These are phyloP conservation scores for Alternaria longipes DNA, from an alignment of 2,329 filamentous ascomycete species.

Conservation along the genomic window DNA sequence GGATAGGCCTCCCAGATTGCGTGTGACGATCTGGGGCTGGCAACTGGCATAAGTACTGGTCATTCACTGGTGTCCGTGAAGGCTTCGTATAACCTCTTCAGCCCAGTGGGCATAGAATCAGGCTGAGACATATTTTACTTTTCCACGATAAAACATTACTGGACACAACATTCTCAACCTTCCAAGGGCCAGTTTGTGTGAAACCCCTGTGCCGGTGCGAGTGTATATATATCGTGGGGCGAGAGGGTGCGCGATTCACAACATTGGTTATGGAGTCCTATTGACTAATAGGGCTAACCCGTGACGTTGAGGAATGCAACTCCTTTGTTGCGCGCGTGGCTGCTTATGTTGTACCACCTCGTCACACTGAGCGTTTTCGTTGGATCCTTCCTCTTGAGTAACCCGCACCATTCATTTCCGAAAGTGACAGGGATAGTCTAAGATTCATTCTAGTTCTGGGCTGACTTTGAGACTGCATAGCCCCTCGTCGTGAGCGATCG, in stretches of 20 bases:
- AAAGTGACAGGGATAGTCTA: not conserved
- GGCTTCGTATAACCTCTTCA: not conserved
- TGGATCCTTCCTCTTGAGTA: not conserved
- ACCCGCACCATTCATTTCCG: not conserved
- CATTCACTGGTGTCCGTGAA: not conserved
- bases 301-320: not conserved
- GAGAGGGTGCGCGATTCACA: not conserved
- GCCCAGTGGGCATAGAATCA: not conserved
- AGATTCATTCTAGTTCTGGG: not conserved
- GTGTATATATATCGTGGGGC: not conserved
- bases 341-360: not conserved
- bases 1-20: not conserved
- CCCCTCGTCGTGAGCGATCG: not conserved
- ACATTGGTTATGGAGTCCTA: not conserved
- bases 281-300: not conserved
- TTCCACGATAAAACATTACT: not conserved
- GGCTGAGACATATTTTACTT: not conserved
- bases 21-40: not conserved
- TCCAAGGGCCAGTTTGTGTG: not conserved
- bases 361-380: not conserved
- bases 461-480: not conserved
- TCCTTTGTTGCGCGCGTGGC: slow-evolving; percentile 4
- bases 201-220: not conserved
- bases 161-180: not conserved
- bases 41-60: not conserved